Evolutionary conservation across 169 alveolate species (phyloP).

Genomic region (Theileria luwenshuni): DNA sequence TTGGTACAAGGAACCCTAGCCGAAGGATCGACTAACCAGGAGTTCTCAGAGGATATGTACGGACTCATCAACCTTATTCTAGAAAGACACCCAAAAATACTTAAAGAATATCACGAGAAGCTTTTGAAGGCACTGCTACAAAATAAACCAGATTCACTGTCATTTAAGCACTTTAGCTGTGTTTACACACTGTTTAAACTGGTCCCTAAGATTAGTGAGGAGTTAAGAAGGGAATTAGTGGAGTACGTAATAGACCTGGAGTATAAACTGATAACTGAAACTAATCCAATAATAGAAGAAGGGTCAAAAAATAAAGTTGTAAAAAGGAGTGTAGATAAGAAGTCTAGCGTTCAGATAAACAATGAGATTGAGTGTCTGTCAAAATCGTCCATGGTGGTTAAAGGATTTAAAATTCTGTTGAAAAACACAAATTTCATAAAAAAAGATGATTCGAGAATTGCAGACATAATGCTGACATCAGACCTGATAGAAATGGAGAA

Average conservation of each 20-base stretch:
- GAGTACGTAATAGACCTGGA: constrained; percentile 15
- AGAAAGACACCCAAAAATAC: constrained; percentile 25
- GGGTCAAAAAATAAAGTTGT: neutral
- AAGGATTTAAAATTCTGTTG: constrained; percentile 31
- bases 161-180: constrained; percentile 43
- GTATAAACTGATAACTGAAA: neutral
- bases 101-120: constrained; percentile 11
- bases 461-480: constrained; percentile 14
- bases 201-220: neutral
- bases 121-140: constrained; percentile 28
- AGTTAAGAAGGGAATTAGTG: neutral
- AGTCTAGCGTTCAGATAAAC: neutral
- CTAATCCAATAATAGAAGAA: neutral
- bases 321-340: neutral
- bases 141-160: constrained; percentile 31
- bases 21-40: neutral
- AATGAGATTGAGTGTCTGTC: constrained; percentile 48
- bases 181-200: constrained; percentile 36
- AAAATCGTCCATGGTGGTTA: constrained; percentile 40
- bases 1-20: constrained; percentile 37
- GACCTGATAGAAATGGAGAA: constrained; percentile 43
- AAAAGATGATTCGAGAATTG: constrained; percentile 18
- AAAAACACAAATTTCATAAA: constrained; percentile 6
- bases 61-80: constrained; percentile 6
- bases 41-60: constrained; percentile 27